Evolutionary conservation across 257 asterid species (phyloP), one percentile per base, ranked within the genome.

Genomic region (Solanum clarkiae): DNA sequence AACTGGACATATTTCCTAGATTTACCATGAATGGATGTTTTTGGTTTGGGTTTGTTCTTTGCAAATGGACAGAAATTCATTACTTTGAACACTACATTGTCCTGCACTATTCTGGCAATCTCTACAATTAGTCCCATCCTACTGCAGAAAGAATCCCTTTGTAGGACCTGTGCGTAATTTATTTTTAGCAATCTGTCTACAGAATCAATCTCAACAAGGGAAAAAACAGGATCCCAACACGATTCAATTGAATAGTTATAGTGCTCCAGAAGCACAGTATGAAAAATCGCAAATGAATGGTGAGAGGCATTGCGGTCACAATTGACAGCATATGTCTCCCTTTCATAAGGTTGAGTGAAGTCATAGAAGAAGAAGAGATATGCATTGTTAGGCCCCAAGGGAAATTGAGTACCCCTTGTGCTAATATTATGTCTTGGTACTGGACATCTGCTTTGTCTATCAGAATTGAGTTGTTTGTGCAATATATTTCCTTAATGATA

Each of bases 281-380:
- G 93, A 63, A 87, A 91, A 82, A 90, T 88, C 4, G 93, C 97
- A 49, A 93, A 93, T 42, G 95, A 86, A 86, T 90, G 80, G 62
- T 47, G 88, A 20, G 87, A 86, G 20, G 65, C 86, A 75, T 88
- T 88, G 82, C 88, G 86, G 59, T 89, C 92, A 81, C 97, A 93
- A 54, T 83, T 85, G 62, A 93, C 89, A 6, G 71, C 24, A 77
- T 87, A 92, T 6, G 89, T 92, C 84, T 62, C 91, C 22, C 80
- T 82, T 9, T 71, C 85, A 26, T 87, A 93, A 8, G 88, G 92
- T 20, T 26, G 6, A 11, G 90, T 84, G 85, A 94, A 93, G 65
- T 89, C 86, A 89, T 89, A 60, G 32, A 60, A 91, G 71, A 91
- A 72, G 88, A 84, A 91, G 62, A 93, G 91, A 74, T 90, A 91